Conservation (phyloP, 2,329 filamentous ascomycete genomes). For the Alternaria triticimaculans region DNA sequence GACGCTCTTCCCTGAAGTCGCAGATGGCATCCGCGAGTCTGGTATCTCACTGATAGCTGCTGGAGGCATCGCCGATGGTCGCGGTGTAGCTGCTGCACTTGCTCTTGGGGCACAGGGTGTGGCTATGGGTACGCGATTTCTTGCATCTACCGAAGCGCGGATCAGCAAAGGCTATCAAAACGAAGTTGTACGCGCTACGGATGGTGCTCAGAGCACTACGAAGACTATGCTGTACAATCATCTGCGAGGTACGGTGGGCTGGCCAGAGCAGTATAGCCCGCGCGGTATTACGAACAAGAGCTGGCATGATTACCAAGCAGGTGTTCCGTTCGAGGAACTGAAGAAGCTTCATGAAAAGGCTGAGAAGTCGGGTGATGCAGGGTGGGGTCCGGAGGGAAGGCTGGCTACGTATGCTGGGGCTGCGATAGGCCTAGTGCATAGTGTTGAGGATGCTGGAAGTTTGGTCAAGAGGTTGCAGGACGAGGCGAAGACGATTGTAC, state of each 20-base stretch:
- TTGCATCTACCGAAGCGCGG: constrained; percentile 58
- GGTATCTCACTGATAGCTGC: constrained; percentile 57
- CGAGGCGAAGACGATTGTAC: not conserved
- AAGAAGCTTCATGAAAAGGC: constrained; percentile 55
- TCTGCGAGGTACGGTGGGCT: constrained; percentile 61
- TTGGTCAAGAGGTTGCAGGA: constrained; percentile 50
- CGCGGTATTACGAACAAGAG: constrained; percentile 63
- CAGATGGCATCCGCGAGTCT: constrained; percentile 40
- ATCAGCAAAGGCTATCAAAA: constrained; percentile 54
- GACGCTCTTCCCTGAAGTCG: constrained; percentile 64
- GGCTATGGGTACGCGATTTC: constrained; percentile 68
- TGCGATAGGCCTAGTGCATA: constrained; percentile 63
- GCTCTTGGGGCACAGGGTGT: constrained; percentile 60
- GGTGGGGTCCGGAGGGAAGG: constrained; percentile 58
- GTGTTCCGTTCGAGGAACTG: constrained; percentile 51
- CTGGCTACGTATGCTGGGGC: constrained; percentile 68
- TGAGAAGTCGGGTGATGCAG: constrained; percentile 56
- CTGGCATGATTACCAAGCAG: constrained; percentile 49
- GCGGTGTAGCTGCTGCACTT: constrained; percentile 63
- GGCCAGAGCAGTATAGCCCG: constrained; percentile 63
- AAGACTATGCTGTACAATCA: constrained; percentile 58
- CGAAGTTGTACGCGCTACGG: constrained; percentile 52
- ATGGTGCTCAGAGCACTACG: constrained; percentile 57
- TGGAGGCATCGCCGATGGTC: constrained; percentile 65
- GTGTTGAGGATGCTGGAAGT: constrained; percentile 56